These are phyloP conservation scores for Eimeria praecox DNA, from an alignment of 169 alveolate species.

Conservation along the genomic window DNA sequence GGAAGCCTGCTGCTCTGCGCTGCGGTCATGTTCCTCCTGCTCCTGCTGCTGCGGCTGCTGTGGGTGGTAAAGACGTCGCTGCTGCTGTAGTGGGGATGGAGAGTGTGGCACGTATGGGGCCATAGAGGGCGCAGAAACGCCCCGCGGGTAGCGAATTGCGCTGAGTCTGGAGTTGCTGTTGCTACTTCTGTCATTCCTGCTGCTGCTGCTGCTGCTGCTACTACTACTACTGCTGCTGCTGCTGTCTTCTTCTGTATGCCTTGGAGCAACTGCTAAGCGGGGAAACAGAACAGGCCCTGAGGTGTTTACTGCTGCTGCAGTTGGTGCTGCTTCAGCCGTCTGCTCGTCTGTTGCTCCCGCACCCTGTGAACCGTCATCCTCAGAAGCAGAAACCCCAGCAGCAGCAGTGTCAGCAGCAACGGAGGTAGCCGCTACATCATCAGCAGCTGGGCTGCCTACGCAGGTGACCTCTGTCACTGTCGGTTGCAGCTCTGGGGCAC, in stretches of 20 bases:
- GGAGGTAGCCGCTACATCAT: neutral
- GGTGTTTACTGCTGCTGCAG: constrained; percentile 24
- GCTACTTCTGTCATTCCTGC: constrained; percentile 21
- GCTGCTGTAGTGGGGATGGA: constrained; percentile 19
- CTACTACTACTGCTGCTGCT: constrained; percentile 20
- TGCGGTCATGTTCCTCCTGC: neutral
- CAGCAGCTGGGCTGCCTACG: neutral
- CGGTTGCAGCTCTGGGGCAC: neutral
- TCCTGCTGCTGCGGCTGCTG: neutral
- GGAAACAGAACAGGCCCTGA: neutral
- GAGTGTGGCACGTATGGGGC: neutral
- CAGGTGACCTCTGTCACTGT: neutral
- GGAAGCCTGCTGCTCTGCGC: neutral
- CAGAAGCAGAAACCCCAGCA: constrained; percentile 15
- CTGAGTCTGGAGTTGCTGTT: constrained; percentile 20
- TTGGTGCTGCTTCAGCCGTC: neutral
- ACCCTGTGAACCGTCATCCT: neutral
- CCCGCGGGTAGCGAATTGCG: neutral
- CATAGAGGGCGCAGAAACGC: neutral
- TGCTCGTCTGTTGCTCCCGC: neutral
- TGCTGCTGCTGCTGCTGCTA: constrained; percentile 12
- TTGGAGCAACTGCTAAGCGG: constrained; percentile 5
- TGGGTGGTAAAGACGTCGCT: neutral
- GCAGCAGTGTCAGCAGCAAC: constrained; percentile 2
- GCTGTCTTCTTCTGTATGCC: neutral